Conservation (phyloP, 768 basidiomycete species). For the Rhodotorula graminis region DNA sequence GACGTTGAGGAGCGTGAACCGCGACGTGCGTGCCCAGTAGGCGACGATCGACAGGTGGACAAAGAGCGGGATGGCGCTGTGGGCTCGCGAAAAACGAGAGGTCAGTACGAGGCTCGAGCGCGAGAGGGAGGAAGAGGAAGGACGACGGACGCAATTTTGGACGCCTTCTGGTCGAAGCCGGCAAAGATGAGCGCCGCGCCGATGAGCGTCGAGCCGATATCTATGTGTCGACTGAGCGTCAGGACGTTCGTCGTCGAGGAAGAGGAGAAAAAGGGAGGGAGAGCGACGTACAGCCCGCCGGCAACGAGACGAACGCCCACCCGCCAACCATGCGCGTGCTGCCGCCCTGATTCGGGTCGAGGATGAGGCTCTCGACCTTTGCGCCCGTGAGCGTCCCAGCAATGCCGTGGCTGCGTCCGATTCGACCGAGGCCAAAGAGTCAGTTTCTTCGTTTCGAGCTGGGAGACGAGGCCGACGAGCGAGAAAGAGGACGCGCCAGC, state of each 20-base stretch:
- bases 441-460: too few relatives aligned
- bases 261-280: too few relatives aligned
- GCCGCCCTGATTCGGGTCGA: constrained; percentile 35
- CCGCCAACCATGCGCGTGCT: constrained; percentile 27
- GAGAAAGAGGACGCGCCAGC: neutral
- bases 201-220: constrained; percentile 32
- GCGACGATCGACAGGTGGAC: constrained; percentile 10
- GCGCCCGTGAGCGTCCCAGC: constrained; percentile 23
- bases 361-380: constrained; percentile 12
- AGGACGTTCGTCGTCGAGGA: too few relatives aligned
- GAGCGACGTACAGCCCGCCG: constrained; percentile 19
- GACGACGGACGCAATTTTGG: constrained; percentile 19
- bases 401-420: constrained; percentile 19
- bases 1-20: constrained; percentile 24
- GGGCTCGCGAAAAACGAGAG: neutral
- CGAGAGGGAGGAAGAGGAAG: neutral
- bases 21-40: constrained; percentile 19
- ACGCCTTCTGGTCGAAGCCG: constrained; percentile 27
- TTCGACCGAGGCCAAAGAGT: too few relatives aligned
- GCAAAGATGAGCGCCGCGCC: constrained; percentile 29
- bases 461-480: too few relatives aligned
- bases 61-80: constrained; percentile 24
- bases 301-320: constrained; percentile 7
- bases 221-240: neutral
- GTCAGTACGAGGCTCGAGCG: too few relatives aligned